Evolutionary conservation across 2,329 filamentous ascomycete species (phyloP), one percentile per base, ranked within the genome.

Genomic region (Magnaporthiopsis poae): DNA sequence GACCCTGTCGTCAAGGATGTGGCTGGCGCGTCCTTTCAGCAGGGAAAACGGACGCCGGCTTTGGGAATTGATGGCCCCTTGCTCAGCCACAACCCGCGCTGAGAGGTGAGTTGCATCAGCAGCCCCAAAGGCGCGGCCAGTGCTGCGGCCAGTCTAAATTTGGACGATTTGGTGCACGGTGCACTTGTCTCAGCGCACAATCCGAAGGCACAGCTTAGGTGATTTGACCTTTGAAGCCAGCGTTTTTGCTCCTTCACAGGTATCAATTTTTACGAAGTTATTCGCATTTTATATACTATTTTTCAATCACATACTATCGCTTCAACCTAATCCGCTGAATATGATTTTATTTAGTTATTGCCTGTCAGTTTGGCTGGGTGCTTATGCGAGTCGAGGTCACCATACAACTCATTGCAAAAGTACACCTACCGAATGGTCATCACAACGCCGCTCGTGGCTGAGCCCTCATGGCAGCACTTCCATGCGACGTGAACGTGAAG

Each of bases 71-170:
- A 56, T 25, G n/a, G 7, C 46, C 33, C 62, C 35, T 36, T 63
- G 62, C 62, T 63, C 62, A 63, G 62, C 62, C 62, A 63, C 62
- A 39, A 11, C 11, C 12, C 61, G 18, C n/a, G 35, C 36, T 36
- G 35, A 13, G 21, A 39, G 31, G 31, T 31, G 46, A n/a, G 46
- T 52, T 52, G 46, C 46, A 52, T 52, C 46, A 52, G 46, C 46
- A 56, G 46, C 39, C 15, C 46, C 5, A 39, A 56, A 56, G 46
- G 39, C 11, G 8, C 46, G 7, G 46, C 46, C 46, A 56, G 21
- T 5, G n/a, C 18, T 56, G 46, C 46, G n/a, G 46, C 21, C 46
- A 11, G 46, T 56, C 46, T 56, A 56, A 56, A n/a, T 56, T 56
- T 56, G 46, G 46, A 56, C 5, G 18, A 9, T 11, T 9, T 9